These are phyloP conservation scores for Malassezia sp. DNA, from an alignment of 1,284 basidiomycete species.

Conservation along the genomic window DNA sequence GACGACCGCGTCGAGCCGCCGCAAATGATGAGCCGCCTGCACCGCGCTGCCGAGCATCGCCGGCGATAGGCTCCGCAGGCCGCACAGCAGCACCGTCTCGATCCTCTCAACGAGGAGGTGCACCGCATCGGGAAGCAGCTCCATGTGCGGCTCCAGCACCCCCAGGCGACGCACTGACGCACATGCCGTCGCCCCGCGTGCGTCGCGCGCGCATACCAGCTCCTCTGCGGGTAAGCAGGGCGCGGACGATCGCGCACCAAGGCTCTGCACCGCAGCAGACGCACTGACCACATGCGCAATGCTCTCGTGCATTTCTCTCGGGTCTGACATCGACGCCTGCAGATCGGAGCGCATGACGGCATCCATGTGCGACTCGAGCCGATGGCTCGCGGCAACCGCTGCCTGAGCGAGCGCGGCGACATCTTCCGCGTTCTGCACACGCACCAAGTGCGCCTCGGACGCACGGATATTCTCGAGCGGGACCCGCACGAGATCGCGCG, in stretches of 20 bases:
- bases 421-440: background rate
- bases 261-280: background rate
- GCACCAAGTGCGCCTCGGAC: background rate
- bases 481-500: background rate
- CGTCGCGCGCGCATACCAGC: no score
- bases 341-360: background rate
- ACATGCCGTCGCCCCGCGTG: no score
- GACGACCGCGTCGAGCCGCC: background rate
- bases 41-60: background rate
- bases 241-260: no score
- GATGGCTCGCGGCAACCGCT: background rate
- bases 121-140: background rate
- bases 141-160: background rate
- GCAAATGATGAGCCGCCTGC: constrained; percentile 7
- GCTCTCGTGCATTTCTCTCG: constrained; percentile 2
- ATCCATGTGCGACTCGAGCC: constrained; percentile 3
- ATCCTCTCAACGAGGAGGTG: constrained; percentile 3
- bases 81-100: constrained; percentile 8
- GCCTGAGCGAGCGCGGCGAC: background rate
- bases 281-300: background rate
- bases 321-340: background rate
- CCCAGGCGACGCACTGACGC: no score
- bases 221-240: no score
- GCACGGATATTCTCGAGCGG: background rate
- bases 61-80: constrained; percentile 10